Evolutionary conservation across 2,329 filamentous ascomycete species (phyloP).

Genomic region (Fusarium staphyleae): DNA sequence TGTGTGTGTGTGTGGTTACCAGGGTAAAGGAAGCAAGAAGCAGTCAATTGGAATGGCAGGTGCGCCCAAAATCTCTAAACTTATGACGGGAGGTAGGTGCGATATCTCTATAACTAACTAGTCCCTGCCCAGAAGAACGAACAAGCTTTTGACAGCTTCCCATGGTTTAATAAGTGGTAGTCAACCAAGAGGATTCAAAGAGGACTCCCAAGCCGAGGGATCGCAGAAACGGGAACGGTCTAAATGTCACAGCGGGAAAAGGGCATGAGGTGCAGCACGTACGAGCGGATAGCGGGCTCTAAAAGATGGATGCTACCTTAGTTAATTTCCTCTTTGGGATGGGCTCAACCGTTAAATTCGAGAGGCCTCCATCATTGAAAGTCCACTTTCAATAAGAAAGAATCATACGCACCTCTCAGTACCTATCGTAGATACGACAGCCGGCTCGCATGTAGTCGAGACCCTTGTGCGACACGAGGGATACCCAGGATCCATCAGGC

Average conservation of each 20-base stretch:
- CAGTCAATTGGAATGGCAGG: constrained; percentile 19
- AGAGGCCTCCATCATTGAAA: constrained; percentile 25
- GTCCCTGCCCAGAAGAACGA: too few relatives aligned
- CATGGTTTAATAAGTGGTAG: neutral
- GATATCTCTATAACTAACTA: neutral
- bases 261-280: neutral
- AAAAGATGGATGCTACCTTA: constrained; percentile 12
- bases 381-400: neutral
- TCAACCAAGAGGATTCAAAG: neutral
- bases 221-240: neutral
- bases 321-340: constrained; percentile 26
- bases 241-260: constrained; percentile 3
- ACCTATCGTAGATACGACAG: neutral
- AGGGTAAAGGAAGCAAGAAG: constrained; percentile 10
- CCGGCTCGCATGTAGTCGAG: constrained; percentile 10
- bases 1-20: constrained; percentile 1
- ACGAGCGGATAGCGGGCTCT: constrained; percentile 8
- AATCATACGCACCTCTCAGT: neutral
- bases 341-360: constrained; percentile 8
- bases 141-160: neutral
- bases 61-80: constrained; percentile 8
- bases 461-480: constrained; percentile 15
- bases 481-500: constrained; percentile 17
- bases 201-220: constrained; percentile 2
- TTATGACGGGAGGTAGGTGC: neutral